phyloP scores from a whole-genome alignment of 495 filamentous ascomycete genomes.

The Polyplosphaeria fusca region DNA sequence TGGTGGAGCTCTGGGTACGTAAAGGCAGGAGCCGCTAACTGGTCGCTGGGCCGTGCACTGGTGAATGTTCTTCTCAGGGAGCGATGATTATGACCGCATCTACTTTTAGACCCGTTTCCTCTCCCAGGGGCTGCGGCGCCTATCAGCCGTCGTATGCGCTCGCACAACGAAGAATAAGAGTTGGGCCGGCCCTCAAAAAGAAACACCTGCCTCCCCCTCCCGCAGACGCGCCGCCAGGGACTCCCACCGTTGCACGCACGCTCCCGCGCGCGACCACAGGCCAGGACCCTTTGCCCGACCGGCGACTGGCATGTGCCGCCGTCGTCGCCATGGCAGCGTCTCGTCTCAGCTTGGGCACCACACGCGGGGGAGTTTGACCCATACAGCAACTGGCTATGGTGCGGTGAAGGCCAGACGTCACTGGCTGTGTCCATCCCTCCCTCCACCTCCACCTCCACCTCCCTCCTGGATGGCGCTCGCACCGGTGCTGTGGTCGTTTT shows the following conservation, averaged over 20 bases:
- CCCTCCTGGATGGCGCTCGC: no score
- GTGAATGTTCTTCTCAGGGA: slow-evolving; percentile 20
- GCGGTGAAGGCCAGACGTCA: no score
- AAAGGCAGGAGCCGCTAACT: slow-evolving; percentile 1
- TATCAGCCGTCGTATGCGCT: slow-evolving; percentile 1
- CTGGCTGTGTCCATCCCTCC: no score
- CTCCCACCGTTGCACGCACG: neutral
- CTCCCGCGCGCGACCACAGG: no score
- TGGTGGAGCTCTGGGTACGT: slow-evolving; percentile 4
- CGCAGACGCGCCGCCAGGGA: neutral
- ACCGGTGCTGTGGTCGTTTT: neutral
- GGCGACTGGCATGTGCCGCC: no score
- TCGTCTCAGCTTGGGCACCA: no score
- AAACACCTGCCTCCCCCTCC: neutral
- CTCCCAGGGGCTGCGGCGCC: slow-evolving; percentile 14
- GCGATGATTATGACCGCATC: slow-evolving; percentile 20
- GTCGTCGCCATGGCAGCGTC: no score
- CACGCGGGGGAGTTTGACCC: no score
- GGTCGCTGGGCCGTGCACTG: slow-evolving; percentile 15
- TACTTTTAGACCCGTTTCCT: slow-evolving; percentile 23
- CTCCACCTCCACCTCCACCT: no score
- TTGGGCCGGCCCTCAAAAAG: neutral
- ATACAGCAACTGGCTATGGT: no score
- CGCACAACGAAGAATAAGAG: neutral
- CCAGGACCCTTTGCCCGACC: no score